Evolutionary conservation across 495 filamentous ascomycete species (phyloP), one percentile per base, ranked within the genome.

Genomic region (Staphylotrichum longicolle): DNA sequence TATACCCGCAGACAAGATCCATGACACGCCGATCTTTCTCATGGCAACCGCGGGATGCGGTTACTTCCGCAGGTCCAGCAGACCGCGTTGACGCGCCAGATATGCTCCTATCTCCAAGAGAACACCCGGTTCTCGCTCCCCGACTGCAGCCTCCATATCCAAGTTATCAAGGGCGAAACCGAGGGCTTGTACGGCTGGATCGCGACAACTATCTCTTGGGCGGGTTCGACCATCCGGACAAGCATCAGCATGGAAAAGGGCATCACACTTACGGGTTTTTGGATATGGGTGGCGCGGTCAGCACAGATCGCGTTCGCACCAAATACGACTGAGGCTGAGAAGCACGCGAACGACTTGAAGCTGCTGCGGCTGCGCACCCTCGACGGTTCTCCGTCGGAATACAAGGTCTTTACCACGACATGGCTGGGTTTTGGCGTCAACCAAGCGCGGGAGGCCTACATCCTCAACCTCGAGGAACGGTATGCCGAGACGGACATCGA

Each of bases 141-240:
- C 41, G 92, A 98, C 71, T 99, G 94, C 76, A 85, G 82, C 56
- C 73, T 90, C 4, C 92, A 99, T 68, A 89, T 99, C 30, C 93
- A 97, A 68, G 91, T 96, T 11, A 98, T 99, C 59, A 86, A 90
- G 2, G 94, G 94, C n/a, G 93, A 96, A 69, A 98, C 95, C 0
- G 94, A 99, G 73, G 94, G 93, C 15, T 73, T 99, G 45, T 99
- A 98, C 65, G 94, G 94, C n/a, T 99, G 94, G 94, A 87, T 98
- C 64, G 94, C 94, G 40, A 87, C 93, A n/a, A 99, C 69, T 99
- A 98, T 70, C 75, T 99, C 20, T 77, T 99, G 39, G 92, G 90
- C n/a, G 91, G 91, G 3, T 98, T 98, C 64, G 89, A 98, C 71
- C 74, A 82, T n/a, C 89, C 92, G 0, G 79, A 84, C 33, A 75